Evolutionary conservation across 176 grass and related monocot genomes (phyloP), one percentile per base, ranked within the genome.

Genomic region (Triticum urartu): DNA sequence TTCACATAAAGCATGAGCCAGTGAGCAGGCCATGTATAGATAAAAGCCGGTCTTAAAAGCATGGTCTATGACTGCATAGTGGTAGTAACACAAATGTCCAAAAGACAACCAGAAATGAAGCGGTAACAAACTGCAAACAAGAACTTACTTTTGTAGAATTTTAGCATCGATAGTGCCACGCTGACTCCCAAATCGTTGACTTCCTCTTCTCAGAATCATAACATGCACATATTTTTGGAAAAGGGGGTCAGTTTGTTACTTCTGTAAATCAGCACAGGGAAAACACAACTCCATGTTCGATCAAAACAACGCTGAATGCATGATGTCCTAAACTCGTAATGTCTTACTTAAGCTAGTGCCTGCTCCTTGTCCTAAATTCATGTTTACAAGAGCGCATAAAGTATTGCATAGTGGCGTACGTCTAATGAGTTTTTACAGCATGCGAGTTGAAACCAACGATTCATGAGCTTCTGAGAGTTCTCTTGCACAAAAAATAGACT

Each of bases 121-220:
- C 1, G 11, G 38, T 70, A 84, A 48, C 52, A 79, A 86, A 38
- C 17, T 50, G 63, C 38, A 63, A 79, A 74, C 17, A 64, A 3
- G 52, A 62, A 65, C 69, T 86, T 90, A 98, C 91, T 81, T 86
- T 92, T 92, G 90, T 94, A 98, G 68, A 98, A 98, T 75, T 91
- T 87, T 11, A 98, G 85, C 84, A 95, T 85, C 58, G 88, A 95
- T 39, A 95, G 81, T 48, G 93, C 91, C 60, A 83, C 67, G 17
- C 77, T 86, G 32, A 98, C 93, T 70, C 96, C 93, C 30, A 84
- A 20, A 89, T 92, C 64, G 0, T 84, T 77, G 33, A 91, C 80
- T 47, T 95, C 86, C 59, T 89, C 86, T 86, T 90, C 84, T 82
- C 24, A 68, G 50, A 79, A 68, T 70, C 13, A 69, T 21, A 80